Percentiles rank a stretch among this genome's conserved stretches.
phyloP scores from a whole-genome alignment of 768 basidiomycete genomes.

The Strobilomyces dryophilus region DNA sequence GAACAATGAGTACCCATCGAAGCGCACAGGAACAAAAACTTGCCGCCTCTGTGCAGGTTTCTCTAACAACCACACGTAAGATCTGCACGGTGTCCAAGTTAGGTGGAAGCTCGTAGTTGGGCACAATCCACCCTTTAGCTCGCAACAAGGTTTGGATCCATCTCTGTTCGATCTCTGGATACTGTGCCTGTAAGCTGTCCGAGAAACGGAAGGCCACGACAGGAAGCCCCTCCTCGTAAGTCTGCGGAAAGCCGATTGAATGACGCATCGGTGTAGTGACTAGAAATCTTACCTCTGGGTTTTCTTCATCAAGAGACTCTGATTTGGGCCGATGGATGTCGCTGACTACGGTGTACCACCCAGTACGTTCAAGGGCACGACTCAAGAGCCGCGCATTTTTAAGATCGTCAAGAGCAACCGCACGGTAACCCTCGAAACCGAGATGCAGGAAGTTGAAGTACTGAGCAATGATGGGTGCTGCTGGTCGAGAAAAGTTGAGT shows the following conservation, averaged over 20 bases:
- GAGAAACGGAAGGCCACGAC: conserved; percentile 55
- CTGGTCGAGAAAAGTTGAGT: conserved; percentile 57
- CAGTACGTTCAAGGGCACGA: conserved; percentile 55
- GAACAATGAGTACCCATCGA: conserved; percentile 23
- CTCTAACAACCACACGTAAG: conserved; percentile 58
- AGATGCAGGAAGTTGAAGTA: conserved; percentile 64
- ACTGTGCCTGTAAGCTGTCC: conserved; percentile 44
- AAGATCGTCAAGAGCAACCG: conserved; percentile 44
- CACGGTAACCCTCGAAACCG: conserved; percentile 51
- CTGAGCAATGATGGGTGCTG: conserved; percentile 57
- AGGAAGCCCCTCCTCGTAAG: conserved; percentile 48
- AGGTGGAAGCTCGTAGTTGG: conserved; percentile 58
- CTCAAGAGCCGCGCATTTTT: conserved; percentile 64
- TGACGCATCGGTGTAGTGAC: not conserved
- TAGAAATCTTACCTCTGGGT: conserved; percentile 47
- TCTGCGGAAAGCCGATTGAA: conserved; percentile 16
- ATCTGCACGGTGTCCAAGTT: conserved; percentile 49
- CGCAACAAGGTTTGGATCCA: conserved; percentile 53
- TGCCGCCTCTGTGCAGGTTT: conserved; percentile 49
- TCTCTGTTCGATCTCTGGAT: conserved; percentile 55
- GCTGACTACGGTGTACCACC: conserved; percentile 49
- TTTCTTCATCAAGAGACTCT: conserved; percentile 40
- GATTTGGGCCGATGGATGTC: conserved; percentile 48
- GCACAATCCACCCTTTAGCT: conserved; percentile 53
- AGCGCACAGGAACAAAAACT: conserved; percentile 21